A percentile compares a stretch with the other conserved stretches of the same genome.
These are phyloP conservation scores for Fraxinus xanthoxyloides DNA, from an alignment of 305 asterid genomes.

Conservation along the genomic window DNA sequence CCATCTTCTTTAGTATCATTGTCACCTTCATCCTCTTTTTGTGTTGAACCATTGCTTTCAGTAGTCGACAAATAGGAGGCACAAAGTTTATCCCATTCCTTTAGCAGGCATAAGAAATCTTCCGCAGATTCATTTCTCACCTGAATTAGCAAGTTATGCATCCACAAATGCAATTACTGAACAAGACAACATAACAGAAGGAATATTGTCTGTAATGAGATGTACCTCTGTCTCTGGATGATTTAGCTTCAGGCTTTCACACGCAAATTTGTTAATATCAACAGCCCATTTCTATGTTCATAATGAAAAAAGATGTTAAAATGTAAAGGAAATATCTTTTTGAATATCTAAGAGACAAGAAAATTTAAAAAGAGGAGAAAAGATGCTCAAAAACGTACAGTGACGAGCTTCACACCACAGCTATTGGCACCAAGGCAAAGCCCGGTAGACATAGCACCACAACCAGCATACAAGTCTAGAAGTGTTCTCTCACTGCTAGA, in stretches of 20 bases:
- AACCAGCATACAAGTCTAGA: conserved; percentile 74
- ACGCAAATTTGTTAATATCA: conserved; percentile 54
- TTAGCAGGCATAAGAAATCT: conserved; percentile 48
- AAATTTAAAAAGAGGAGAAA: background rate
- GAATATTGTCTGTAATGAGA: background rate
- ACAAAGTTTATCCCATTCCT: conserved; percentile 72
- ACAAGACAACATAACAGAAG: background rate
- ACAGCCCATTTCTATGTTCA: conserved; percentile 70
- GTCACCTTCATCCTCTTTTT: conserved; percentile 6
- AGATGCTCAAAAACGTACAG: conserved; percentile 36
- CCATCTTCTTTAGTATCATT: background rate
- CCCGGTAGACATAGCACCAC: conserved; percentile 89
- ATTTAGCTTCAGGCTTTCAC: conserved; percentile 57
- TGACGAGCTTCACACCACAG: conserved; percentile 53
- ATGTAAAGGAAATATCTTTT: background rate
- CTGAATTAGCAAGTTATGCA: conserved; percentile 24
- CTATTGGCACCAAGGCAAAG: conserved; percentile 69
- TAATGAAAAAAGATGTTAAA: background rate
- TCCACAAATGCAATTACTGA: background rate
- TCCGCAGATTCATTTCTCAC: conserved; percentile 69
- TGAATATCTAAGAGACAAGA: background rate
- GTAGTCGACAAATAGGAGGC: conserved; percentile 26
- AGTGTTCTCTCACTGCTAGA: conserved; percentile 37
- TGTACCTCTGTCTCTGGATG: conserved; percentile 72
- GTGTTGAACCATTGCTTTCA: conserved; percentile 14